A percentile compares a stretch with the other conserved stretches of the same genome.
Evolutionary conservation across 176 grass and related monocot species (phyloP).

Genomic region (Zoysia japonica): DNA sequence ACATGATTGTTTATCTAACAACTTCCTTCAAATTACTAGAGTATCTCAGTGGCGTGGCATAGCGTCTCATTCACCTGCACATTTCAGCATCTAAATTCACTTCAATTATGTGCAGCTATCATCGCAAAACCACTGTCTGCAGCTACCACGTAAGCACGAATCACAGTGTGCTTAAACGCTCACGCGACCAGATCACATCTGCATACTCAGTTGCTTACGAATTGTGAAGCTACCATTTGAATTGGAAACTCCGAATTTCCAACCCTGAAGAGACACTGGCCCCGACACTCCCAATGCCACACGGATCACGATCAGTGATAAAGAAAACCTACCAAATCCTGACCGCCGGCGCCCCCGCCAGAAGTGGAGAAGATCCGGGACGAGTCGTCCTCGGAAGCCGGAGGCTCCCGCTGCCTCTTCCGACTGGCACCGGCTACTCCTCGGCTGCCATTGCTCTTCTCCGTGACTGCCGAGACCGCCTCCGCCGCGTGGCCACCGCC

Average conservation of each 20-base stretch:
- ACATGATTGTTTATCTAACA: constrained; percentile 40
- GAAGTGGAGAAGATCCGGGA: constrained; percentile 76
- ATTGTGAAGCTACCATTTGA: not conserved
- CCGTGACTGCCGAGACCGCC: constrained; percentile 61
- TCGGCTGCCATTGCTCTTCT: constrained; percentile 57
- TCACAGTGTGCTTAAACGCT: not conserved
- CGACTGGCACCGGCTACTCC: constrained; percentile 28
- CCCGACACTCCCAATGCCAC: not conserved
- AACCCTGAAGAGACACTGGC: constrained; percentile 10
- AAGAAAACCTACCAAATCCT: constrained; percentile 58
- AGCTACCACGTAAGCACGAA: not conserved
- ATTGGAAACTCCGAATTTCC: not conserved
- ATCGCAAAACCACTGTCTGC: not conserved
- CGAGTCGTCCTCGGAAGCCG: constrained; percentile 67
- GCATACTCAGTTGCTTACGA: not conserved
- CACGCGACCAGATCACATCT: not conserved
- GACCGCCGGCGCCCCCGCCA: constrained; percentile 43
- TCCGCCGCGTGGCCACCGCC: constrained; percentile 38
- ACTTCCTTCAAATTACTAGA: constrained; percentile 21
- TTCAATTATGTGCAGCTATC: not conserved
- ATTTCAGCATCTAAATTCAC: not conserved
- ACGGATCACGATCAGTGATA: constrained; percentile 24
- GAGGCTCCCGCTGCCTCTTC: constrained; percentile 37
- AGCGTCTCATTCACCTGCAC: not conserved
- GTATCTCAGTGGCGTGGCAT: not conserved